These are phyloP conservation scores for Starmerella roubikii DNA, from an alignment of 805 yeast genomes.

Conservation along the genomic window DNA sequence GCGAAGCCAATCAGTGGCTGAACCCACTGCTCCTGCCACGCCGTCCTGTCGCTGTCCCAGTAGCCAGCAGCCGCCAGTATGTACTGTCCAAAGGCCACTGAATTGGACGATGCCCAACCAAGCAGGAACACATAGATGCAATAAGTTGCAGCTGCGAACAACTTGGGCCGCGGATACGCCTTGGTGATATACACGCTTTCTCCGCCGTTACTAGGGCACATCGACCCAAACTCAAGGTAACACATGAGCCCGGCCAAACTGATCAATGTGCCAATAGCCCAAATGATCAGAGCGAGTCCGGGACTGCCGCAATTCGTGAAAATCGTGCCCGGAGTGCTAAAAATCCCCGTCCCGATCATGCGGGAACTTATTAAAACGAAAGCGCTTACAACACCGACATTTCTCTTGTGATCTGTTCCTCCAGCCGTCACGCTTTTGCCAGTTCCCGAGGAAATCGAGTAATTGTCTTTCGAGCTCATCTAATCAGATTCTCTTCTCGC, in stretches of 20 bases:
- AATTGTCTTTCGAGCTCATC: too few species aligned
- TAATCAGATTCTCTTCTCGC: too few species aligned
- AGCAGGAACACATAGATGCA: slow-evolving; percentile 61
- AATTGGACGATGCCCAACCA: slow-evolving; percentile 80
- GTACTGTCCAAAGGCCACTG: slow-evolving; percentile 68
- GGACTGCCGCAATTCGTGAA: slow-evolving; percentile 48
- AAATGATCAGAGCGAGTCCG: slow-evolving; percentile 55
- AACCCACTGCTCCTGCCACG: slow-evolving; percentile 41
- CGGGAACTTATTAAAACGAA: slow-evolving; percentile 54
- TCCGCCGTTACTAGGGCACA: slow-evolving; percentile 68
- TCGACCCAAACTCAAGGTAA: slow-evolving; percentile 65
- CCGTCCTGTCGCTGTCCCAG: neutral
- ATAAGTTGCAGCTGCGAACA: slow-evolving; percentile 49
- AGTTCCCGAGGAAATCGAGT: too few species aligned
- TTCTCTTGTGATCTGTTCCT: neutral
- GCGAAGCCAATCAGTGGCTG: slow-evolving; percentile 66
- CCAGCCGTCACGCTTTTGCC: too few species aligned
- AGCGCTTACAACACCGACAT: slow-evolving; percentile 42
- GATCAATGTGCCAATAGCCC: slow-evolving; percentile 63
- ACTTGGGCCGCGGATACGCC: slow-evolving; percentile 53
- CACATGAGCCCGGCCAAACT: slow-evolving; percentile 52
- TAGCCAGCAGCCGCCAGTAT: slow-evolving; percentile 36
- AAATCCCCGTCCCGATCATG: slow-evolving; percentile 65
- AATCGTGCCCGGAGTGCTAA: slow-evolving; percentile 53
- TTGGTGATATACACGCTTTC: slow-evolving; percentile 71